Evolutionary conservation across 139 green algal genomes (phyloP).

Genomic region (Coelastrella sp.): DNA sequence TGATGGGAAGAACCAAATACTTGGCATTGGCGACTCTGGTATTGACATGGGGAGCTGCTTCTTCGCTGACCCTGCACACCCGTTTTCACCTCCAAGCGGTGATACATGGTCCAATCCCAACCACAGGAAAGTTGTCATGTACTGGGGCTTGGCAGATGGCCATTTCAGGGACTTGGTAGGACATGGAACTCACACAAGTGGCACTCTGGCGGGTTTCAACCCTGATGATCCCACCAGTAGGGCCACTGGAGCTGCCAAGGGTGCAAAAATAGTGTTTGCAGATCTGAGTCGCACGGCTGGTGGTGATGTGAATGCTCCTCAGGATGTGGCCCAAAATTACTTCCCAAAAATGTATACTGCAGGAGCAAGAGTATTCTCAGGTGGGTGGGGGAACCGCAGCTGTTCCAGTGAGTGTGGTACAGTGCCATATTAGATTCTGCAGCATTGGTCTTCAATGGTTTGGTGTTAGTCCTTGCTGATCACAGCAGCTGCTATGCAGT

Average conservation of each 20-base stretch:
- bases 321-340: conserved; percentile 78
- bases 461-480: too few relatives aligned
- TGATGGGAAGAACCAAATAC: conserved; percentile 76
- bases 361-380: conserved; percentile 78
- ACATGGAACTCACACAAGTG: conserved; percentile 92
- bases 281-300: conserved; percentile 63
- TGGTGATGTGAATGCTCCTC: conserved; percentile 41
- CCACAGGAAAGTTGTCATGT: conserved; percentile 87
- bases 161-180: conserved; percentile 73
- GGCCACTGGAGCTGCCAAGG: conserved; percentile 82
- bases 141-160: conserved; percentile 40
- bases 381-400: too few relatives aligned
- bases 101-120: conserved; percentile 60
- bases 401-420: neutral
- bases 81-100: neutral
- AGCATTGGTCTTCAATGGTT: too few relatives aligned
- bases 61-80: conserved; percentile 75
- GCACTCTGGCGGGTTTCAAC: conserved; percentile 72
- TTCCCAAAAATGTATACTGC: conserved; percentile 73
- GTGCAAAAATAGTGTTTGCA: conserved; percentile 86
- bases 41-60: conserved; percentile 86
- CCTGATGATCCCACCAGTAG: neutral
- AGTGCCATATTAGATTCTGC: too few relatives aligned
- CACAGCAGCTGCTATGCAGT: too few relatives aligned
- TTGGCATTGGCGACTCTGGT: conserved; percentile 92